These are phyloP conservation scores for Cryptosporidium viatorum DNA, from an alignment of 169 alveolate species.

Conservation along the genomic window DNA sequence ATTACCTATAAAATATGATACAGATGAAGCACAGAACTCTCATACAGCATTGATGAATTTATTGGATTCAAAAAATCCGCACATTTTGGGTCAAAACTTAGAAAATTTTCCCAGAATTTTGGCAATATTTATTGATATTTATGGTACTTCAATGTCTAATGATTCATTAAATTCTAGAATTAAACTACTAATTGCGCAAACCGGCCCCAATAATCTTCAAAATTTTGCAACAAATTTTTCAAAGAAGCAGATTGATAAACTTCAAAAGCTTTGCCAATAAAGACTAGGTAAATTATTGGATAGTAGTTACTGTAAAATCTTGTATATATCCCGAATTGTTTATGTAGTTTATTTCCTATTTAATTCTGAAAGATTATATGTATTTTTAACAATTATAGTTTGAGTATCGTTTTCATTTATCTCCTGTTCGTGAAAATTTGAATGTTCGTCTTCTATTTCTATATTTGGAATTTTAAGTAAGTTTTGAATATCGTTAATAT, in stretches of 20 bases:
- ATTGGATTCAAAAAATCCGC: conserved; percentile 80
- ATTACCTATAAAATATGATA: conserved; percentile 63
- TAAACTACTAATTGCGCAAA: conserved; percentile 48
- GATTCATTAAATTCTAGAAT: conserved; percentile 83
- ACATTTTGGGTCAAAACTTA: conserved; percentile 83
- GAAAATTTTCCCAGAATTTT: conserved; percentile 83
- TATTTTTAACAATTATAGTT: neutral
- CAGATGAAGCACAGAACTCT: conserved; percentile 73
- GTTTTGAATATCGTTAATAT: conserved; percentile 23
- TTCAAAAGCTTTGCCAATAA: conserved; percentile 42
- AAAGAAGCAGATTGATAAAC: conserved; percentile 61
- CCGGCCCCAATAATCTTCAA: conserved; percentile 55
- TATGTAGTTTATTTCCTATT: no score
- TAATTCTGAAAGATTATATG: neutral
- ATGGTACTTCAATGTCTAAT: conserved; percentile 86
- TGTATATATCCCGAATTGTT: neutral
- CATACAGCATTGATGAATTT: conserved; percentile 63
- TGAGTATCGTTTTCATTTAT: neutral
- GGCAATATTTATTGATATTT: conserved; percentile 84
- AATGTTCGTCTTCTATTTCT: neutral
- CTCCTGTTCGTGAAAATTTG: neutral
- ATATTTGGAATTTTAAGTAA: conserved; percentile 17
- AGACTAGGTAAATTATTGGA: neutral
- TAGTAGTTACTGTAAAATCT: neutral
- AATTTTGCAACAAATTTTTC: conserved; percentile 44